phyloP scores from a whole-genome alignment of 768 basidiomycete species.

The Nidula microcarpa region DNA sequence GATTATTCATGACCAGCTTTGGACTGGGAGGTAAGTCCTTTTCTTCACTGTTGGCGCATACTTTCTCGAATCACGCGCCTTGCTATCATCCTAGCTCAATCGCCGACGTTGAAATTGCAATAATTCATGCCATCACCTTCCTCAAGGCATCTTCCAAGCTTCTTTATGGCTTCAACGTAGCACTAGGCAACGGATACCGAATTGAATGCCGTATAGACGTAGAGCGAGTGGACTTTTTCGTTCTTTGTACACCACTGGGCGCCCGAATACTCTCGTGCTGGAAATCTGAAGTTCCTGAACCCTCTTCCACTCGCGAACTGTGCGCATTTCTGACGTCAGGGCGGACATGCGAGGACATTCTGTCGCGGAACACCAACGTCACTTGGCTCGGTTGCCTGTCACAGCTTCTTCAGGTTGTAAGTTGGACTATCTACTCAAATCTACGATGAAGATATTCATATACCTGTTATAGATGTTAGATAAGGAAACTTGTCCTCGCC shows the following conservation, averaged over 20 bases:
- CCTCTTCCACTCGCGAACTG: background rate
- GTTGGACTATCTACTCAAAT: background rate
- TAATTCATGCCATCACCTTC: too few relatives aligned
- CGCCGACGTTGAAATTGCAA: too few relatives aligned
- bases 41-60: too few relatives aligned
- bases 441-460: too few relatives aligned
- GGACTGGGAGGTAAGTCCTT: too few relatives aligned
- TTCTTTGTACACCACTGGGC: background rate
- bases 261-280: background rate
- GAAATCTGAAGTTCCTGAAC: background rate
- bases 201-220: constrained; percentile 5
- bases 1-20: too few relatives aligned
- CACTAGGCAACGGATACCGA: constrained; percentile 1
- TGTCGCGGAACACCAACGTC: background rate
- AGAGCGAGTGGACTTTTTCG: constrained; percentile 1
- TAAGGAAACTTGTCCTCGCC: too few relatives aligned
- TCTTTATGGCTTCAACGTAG: constrained; percentile 6
- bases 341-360: background rate
- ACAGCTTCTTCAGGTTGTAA: background rate
- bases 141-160: background rate
- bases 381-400: background rate
- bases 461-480: too few relatives aligned
- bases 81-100: too few relatives aligned
- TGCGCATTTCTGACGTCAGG: background rate
- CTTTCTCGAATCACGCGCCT: too few relatives aligned